Percentiles rank a stretch among this genome's conserved stretches.
Evolutionary conservation across 2,329 filamentous ascomycete genomes (phyloP).

Genomic region (Elsinoe arachidis): DNA sequence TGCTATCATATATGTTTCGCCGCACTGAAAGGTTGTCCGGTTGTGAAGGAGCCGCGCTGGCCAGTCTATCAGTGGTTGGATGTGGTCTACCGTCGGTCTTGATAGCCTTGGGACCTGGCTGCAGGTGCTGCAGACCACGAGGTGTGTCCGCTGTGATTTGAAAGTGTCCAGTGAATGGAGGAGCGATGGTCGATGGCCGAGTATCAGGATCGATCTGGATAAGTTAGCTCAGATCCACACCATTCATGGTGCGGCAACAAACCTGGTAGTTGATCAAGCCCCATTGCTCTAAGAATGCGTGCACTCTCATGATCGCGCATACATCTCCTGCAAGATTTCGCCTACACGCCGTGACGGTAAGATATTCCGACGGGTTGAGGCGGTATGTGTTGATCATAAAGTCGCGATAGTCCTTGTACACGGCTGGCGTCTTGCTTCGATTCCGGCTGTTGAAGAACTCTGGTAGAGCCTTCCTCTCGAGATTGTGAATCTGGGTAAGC

Average conservation of each 20-base stretch:
- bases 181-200: constrained; percentile 86
- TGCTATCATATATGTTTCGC: constrained; percentile 90
- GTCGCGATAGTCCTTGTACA: constrained; percentile 98
- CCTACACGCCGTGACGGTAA: constrained; percentile 92
- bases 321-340: constrained; percentile 94
- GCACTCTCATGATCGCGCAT: constrained; percentile 97
- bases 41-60: constrained; percentile 60
- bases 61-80: constrained; percentile 61
- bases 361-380: constrained; percentile 87
- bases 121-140: constrained; percentile 87
- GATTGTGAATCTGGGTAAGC: constrained; percentile 83
- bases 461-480: constrained; percentile 88
- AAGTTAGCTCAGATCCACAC: constrained; percentile 23
- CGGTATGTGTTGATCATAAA: constrained; percentile 99
- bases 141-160: constrained; percentile 92
- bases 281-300: constrained; percentile 97
- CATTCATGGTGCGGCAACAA: constrained; percentile 6
- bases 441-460: constrained; percentile 99
- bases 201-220: constrained; percentile 87
- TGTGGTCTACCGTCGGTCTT: constrained; percentile 52
- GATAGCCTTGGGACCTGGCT: constrained; percentile 69
- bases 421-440: constrained; percentile 90
- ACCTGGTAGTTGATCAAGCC: constrained; percentile 98
- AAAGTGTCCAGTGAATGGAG: constrained; percentile 96
- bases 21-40: constrained; percentile 88